These are phyloP conservation scores for Colletotrichum kahawae DNA, from an alignment of 2,329 filamentous ascomycete species.

Conservation along the genomic window DNA sequence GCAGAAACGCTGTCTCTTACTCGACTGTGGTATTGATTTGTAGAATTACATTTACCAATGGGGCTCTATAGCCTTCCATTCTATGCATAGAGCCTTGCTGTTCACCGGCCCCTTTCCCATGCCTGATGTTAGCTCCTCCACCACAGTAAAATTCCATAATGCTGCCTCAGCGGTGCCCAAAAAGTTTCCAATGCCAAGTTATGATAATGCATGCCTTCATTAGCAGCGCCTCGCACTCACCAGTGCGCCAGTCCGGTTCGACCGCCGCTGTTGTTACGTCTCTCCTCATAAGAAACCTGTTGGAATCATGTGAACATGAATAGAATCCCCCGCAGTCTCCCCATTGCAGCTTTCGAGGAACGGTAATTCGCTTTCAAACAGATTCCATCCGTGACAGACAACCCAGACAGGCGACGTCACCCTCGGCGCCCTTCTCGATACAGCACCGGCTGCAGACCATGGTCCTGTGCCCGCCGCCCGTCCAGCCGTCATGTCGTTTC, in stretches of 20 bases:
- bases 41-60: conserved; percentile 6
- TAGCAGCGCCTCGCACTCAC: conserved; percentile 2
- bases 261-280: neutral
- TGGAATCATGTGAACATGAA: neutral
- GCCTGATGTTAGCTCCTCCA: neutral
- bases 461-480: conserved; percentile 49
- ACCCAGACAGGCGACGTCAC: conserved; percentile 70
- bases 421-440: conserved; percentile 67
- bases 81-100: neutral
- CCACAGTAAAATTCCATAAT: neutral
- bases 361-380: conserved; percentile 28
- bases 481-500: conserved; percentile 35
- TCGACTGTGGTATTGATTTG: neutral
- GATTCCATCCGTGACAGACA: conserved; percentile 57
- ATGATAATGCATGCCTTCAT: conserved; percentile 16
- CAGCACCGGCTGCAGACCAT: conserved; percentile 73
- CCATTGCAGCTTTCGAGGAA: neutral
- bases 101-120: neutral
- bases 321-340: neutral
- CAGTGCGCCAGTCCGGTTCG: neutral
- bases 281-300: neutral
- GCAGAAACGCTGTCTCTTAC: neutral
- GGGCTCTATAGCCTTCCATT: neutral
- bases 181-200: neutral
- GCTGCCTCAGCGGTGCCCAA: conserved; percentile 3